A percentile compares a stretch with the other conserved stretches of the same genome.
Evolutionary conservation across 106 monocot species (phyloP).

Genomic region (Hemerocallis citrina): DNA sequence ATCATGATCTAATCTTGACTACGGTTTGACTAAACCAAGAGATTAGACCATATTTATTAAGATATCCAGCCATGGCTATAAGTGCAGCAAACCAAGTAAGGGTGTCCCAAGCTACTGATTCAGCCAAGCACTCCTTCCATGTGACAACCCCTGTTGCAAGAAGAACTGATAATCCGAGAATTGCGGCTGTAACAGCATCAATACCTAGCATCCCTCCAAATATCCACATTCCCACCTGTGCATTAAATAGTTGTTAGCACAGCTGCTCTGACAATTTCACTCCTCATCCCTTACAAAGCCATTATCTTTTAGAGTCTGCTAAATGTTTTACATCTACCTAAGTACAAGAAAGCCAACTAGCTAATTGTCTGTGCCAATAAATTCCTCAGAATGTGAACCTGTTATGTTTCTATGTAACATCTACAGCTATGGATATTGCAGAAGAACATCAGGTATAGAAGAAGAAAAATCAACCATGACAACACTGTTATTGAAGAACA

Average conservation of each 20-base stretch:
- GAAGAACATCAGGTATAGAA: no score
- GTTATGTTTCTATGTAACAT: no score
- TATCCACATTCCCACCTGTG: constrained; percentile 89
- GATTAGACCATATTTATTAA: constrained; percentile 96
- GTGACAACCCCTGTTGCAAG: constrained; percentile 87
- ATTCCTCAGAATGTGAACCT: no score
- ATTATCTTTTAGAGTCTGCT: background rate
- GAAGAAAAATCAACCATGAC: no score
- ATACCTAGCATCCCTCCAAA: constrained; percentile 75
- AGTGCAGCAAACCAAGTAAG: constrained; percentile 99
- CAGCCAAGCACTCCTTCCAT: constrained; percentile 96
- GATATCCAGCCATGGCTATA: constrained; percentile 98
- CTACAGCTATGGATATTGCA: no score
- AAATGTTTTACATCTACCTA: background rate
- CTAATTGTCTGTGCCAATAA: no score
- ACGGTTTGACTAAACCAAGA: constrained; percentile 97
- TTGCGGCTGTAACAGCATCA: constrained; percentile 96
- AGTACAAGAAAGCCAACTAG: background rate
- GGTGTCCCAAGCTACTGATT: constrained; percentile 97
- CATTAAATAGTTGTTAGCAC: background rate
- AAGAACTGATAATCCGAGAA: constrained; percentile 86
- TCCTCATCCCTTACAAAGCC: background rate
- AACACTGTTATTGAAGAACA: no score
- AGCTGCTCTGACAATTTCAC: background rate
- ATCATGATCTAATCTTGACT: no score